These are phyloP conservation scores for Cytospora piceae DNA, from an alignment of 2,329 filamentous ascomycete genomes.

Conservation along the genomic window DNA sequence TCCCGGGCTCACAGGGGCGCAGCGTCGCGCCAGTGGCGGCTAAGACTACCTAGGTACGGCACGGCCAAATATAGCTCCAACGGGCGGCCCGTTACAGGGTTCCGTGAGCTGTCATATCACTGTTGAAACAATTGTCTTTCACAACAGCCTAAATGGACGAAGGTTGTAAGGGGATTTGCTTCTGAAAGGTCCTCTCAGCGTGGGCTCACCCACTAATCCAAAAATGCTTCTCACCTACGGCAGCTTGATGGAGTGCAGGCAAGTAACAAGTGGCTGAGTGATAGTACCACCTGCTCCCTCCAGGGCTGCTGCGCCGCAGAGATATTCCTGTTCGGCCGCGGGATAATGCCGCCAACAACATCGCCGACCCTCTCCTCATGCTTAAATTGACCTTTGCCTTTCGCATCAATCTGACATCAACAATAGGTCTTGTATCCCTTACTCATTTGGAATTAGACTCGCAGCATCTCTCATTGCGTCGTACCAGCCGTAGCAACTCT, in stretches of 20 bases:
- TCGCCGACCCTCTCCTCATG: background rate
- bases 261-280: background rate
- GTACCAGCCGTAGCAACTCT: background rate
- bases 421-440: background rate
- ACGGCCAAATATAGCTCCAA: slow-evolving; percentile 14
- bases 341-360: slow-evolving; percentile 12
- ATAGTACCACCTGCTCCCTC: background rate
- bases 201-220: background rate
- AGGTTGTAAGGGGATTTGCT: background rate
- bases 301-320: slow-evolving; percentile 6
- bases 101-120: background rate
- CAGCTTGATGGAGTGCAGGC: background rate
- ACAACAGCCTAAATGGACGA: slow-evolving; percentile 1
- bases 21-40: background rate
- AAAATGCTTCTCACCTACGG: too few species aligned
- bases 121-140: background rate
- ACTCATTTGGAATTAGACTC: background rate
- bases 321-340: slow-evolving; percentile 3
- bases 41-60: background rate
- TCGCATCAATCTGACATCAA: slow-evolving; percentile 5
- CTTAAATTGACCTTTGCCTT: background rate
- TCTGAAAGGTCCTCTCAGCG: background rate
- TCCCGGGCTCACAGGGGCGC: slow-evolving; percentile 3
- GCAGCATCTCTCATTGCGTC: background rate
- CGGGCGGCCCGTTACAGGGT: slow-evolving; percentile 16